These are phyloP conservation scores for Nannizziopsis barbatae DNA, from an alignment of 2,329 filamentous ascomycete species.

Conservation along the genomic window DNA sequence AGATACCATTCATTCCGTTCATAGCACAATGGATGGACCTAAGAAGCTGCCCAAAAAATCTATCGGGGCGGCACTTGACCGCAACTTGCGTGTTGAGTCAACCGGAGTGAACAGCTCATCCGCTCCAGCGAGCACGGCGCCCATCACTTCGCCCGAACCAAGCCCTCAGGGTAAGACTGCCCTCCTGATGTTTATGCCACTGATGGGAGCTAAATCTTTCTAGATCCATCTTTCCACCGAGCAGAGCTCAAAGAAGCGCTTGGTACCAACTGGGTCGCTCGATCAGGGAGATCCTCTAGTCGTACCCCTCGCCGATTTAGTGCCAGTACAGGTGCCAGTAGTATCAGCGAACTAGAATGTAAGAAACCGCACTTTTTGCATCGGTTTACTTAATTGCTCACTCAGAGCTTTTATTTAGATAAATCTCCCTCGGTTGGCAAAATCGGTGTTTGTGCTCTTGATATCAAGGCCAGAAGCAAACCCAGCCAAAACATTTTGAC, in stretches of 20 bases:
- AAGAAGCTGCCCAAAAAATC: neutral
- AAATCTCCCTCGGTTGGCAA: conserved; percentile 41
- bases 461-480: conserved; percentile 92
- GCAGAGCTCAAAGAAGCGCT: neutral
- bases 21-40: conserved; percentile 18
- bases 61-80: neutral
- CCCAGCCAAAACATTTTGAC: conserved; percentile 94
- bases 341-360: conserved; percentile 54
- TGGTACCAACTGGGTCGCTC: conserved; percentile 19
- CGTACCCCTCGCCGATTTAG: conserved; percentile 65
- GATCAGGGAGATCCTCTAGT: conserved; percentile 49
- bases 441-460: conserved; percentile 90
- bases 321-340: conserved; percentile 69
- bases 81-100: neutral
- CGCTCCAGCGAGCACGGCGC: neutral
- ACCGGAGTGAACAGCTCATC: neutral
- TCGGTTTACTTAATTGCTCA: neutral
- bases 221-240: neutral
- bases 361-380: conserved; percentile 15
- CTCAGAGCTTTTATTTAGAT: conserved; percentile 10
- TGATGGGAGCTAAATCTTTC: neutral
- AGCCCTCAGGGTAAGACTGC: conserved; percentile 8
- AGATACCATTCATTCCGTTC: conserved; percentile 32
- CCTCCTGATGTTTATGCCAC: neutral
- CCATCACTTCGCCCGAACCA: conserved; percentile 1